Base-by-base conservation (phyloP, 2,329 filamentous ascomycete species). In the Truncatella angustata region DNA sequence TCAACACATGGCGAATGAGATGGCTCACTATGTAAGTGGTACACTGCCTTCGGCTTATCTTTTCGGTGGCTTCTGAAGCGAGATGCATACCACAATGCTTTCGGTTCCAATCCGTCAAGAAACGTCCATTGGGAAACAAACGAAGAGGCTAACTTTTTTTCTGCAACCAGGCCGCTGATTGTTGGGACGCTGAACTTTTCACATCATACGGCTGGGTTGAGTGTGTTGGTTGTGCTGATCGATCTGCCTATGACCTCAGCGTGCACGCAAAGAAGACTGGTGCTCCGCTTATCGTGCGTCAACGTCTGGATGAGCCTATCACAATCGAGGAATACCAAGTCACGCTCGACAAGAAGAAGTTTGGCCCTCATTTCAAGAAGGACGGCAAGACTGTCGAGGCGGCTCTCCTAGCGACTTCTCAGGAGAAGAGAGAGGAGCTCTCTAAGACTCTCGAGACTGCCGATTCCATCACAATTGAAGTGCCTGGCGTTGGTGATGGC, bases 171-270 rank as follows among this genome's bases (percentile, higher is more conserved):
- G 94, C 94, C 43, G 82, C 86, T 51, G 94, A 99, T 76, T 99
- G 94, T 76, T 97, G 94, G 94, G 94, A 99, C 71, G 93, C 91
- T 12, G 94, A 99, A 72, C 77, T 99, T 51, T 78, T 88, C 57
- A 97, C 90, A 53, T 92, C 88, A 56, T 92, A 92, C 65, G 94
- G 94, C 69, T 99, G 94, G 94, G 90, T 97, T 57, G 94, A 99
- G 77, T 97, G 93, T 70, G 93, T 97, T 64, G 94, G 94, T 56
- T 97, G 94, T 71, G 94, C 94, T 55, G 93, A 97, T 70, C 85
- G 94, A 64, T 96, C 90, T 68, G 94, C 94, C 18, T 99, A 96
- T 70, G 94, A 99, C 72, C 72, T 97, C 69, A 88, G 84, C 32
- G 92, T 97, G 9, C 94, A 97, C 73, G 86, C 88, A 67, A 93